Conservation (phyloP, 2,329 filamentous ascomycete genomes). For the Pleoardoris graminearum region DNA sequence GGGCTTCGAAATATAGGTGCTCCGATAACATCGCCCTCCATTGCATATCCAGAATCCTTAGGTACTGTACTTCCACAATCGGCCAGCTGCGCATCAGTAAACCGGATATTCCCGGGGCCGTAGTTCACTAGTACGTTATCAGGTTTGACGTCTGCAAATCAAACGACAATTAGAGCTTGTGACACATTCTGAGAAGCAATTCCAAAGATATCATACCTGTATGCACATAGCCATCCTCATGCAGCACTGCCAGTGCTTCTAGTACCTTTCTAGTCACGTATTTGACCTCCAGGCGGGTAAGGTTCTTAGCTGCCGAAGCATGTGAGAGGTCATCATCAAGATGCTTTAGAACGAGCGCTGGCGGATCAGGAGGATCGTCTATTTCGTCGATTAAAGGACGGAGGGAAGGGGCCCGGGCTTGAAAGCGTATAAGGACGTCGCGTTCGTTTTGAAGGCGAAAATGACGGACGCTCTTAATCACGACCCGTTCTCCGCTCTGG, state of each 20-base stretch:
- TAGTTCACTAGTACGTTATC: not conserved
- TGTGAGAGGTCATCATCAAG: constrained; percentile 25
- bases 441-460: constrained; percentile 3
- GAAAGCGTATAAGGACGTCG: constrained; percentile 3
- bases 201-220: constrained; percentile 19
- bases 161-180: constrained; percentile 1
- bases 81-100: not conserved
- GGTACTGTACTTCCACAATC: constrained; percentile 1
- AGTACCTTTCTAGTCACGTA: constrained; percentile 23
- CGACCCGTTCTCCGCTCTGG: not conserved
- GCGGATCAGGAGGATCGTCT: constrained; percentile 22
- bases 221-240: constrained; percentile 33
- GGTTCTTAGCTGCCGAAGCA: constrained; percentile 13
- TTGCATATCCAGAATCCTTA: not conserved
- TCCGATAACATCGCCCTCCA: not conserved
- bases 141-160: constrained; percentile 1
- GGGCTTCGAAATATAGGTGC: not conserved
- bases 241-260: constrained; percentile 26
- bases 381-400: constrained; percentile 30
- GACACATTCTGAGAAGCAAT: not conserved
- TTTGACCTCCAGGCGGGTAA: constrained; percentile 25
- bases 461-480: constrained; percentile 7
- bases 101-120: not conserved
- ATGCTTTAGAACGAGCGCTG: constrained; percentile 27
- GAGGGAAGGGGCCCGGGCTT: not conserved